Conservation (phyloP, 2,329 filamentous ascomycete species). For the Aspergillus sp. region DNA sequence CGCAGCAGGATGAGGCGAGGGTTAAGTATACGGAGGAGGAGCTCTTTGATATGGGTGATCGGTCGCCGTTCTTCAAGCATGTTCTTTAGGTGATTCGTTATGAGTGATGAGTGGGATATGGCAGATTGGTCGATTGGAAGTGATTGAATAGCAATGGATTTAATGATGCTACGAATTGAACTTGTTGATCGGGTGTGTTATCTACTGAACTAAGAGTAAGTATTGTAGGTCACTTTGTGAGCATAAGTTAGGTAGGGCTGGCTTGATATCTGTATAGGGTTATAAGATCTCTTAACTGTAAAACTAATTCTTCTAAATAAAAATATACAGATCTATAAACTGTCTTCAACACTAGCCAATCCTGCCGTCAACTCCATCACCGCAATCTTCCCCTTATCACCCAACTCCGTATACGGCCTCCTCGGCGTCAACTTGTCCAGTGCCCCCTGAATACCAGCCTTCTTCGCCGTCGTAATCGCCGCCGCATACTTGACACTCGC, state of each 20-base stretch:
- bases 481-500: slow-evolving; percentile 69
- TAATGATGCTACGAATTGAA: no score
- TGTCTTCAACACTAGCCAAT: slow-evolving; percentile 42
- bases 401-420: slow-evolving; percentile 57
- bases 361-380: slow-evolving; percentile 42
- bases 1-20: slow-evolving; percentile 30
- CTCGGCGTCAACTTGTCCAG: slow-evolving; percentile 59
- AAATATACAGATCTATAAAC: not conserved
- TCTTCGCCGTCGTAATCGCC: slow-evolving; percentile 57
- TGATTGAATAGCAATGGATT: no score
- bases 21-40: slow-evolving; percentile 41
- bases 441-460: slow-evolving; percentile 61
- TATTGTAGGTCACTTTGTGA: no score
- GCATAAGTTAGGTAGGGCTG: no score
- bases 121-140: no score
- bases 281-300: no score
- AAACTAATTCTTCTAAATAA: no score
- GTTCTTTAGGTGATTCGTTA: not conserved
- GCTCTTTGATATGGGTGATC: slow-evolving; percentile 43
- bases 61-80: slow-evolving; percentile 45
- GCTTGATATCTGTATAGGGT: no score
- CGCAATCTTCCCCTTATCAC: slow-evolving; percentile 45
- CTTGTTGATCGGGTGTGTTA: no score
- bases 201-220: no score
- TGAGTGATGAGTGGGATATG: no score